These are phyloP conservation scores for Quercus variabilis DNA, from an alignment of 306 rosid species.

Conservation along the genomic window DNA sequence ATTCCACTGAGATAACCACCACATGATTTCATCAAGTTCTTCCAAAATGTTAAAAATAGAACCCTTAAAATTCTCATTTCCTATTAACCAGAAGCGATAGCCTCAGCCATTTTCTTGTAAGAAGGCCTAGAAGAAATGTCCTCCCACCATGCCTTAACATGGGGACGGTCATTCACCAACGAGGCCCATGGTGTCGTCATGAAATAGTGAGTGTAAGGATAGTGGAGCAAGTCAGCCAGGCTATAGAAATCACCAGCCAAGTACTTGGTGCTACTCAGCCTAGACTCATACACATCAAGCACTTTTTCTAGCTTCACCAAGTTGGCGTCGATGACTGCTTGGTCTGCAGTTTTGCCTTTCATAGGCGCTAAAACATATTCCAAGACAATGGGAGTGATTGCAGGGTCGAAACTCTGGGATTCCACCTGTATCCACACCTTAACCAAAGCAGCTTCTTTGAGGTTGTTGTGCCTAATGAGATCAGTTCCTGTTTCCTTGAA, in stretches of 20 bases:
- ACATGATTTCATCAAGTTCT: not conserved
- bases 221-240: constrained; percentile 67
- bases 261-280: constrained; percentile 52
- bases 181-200: constrained; percentile 71
- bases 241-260: constrained; percentile 64
- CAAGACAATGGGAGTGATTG: constrained; percentile 49
- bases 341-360: constrained; percentile 42
- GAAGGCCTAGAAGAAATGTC: constrained; percentile 65
- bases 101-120: constrained; percentile 46
- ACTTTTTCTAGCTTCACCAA: constrained; percentile 52
- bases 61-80: not conserved
- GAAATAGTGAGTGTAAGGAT: constrained; percentile 53
- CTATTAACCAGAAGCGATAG: constrained; percentile 50
- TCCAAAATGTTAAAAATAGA: not conserved
- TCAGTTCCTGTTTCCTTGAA: constrained; percentile 56
- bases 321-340: constrained; percentile 44
- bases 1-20: no score
- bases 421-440: constrained; percentile 74
- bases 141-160: constrained; percentile 86
- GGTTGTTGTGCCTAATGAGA: constrained; percentile 38
- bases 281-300: constrained; percentile 61
- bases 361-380: constrained; percentile 55
- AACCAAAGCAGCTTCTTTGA: constrained; percentile 50
- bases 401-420: constrained; percentile 53
- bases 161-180: constrained; percentile 46